Evolutionary conservation across 1,284 basidiomycete species (phyloP).

Genomic region (Heliocybe sulcata): DNA sequence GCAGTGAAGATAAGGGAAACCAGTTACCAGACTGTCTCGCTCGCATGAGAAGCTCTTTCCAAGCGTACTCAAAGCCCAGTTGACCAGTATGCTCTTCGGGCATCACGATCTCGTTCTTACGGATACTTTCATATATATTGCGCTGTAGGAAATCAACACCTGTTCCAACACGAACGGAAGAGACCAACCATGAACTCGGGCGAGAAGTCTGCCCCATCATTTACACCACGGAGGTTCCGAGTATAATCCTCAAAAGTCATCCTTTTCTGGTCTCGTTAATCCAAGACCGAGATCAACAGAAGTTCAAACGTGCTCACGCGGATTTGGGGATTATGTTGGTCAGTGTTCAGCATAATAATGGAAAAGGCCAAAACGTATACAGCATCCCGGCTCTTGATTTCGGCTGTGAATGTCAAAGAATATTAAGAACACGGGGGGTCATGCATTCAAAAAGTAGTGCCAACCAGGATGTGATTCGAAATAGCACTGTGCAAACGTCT

Average conservation of each 20-base stretch:
- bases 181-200: constrained; percentile 73
- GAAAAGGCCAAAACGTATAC: constrained; percentile 95
- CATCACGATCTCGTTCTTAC: constrained; percentile 93
- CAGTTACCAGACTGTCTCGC: constrained; percentile 73
- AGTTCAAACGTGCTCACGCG: constrained; percentile 41
- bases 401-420: constrained; percentile 39
- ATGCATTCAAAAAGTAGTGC: constrained; percentile 9
- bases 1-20: constrained; percentile 2
- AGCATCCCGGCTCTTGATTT: constrained; percentile 89
- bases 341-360: constrained; percentile 98
- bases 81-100: constrained; percentile 97
- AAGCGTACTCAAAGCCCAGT: constrained; percentile 97
- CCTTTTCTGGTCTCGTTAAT: constrained; percentile 59
- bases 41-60: constrained; percentile 90
- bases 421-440: constrained; percentile 5
- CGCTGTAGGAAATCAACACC: constrained; percentile 37
- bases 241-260: constrained; percentile 96
- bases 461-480: constrained; percentile 79
- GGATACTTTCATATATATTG: constrained; percentile 90
- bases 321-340: constrained; percentile 95
- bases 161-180: not conserved
- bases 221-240: constrained; percentile 90
- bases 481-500: constrained; percentile 90
- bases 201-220: constrained; percentile 82
- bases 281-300: not conserved